Evolutionary conservation across 768 basidiomycete genomes (phyloP), one percentile per base, ranked within the genome.

Genomic region (Pluteus cervinus): DNA sequence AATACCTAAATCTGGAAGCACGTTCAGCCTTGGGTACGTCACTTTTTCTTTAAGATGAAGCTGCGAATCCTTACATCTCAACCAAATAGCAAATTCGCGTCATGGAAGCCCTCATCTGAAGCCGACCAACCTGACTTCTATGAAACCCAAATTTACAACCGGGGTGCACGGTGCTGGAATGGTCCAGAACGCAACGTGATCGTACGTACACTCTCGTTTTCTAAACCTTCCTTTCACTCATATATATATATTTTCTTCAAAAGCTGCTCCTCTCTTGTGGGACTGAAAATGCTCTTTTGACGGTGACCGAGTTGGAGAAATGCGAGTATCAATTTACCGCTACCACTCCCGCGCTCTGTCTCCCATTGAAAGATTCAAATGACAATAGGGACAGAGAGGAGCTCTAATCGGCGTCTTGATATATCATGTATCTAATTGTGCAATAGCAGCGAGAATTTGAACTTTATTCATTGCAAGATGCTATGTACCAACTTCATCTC

Each of bases 131-230:
- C 71, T 3, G 82, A 75, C 23, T 96, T 81, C 60, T 96, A 97
- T 58, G 61, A 72, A 31, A 81, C 76, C 50, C 91, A 94, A 51
- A 58, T 75, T 10, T 99, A 98, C 64, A 78, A 79, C 24, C 68
- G 73, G 36, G 96, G 94, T 26, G 71, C 90, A 4, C 79, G 81
- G 52, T 98, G 94, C 66, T 96, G 93, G 94, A 96, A 96, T 51
- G 94, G 96, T 1, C 96, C 96, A 3, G 75, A 86, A 45, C 78
- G 94, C 21, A 90, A 76, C 43, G 84, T 90, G 22, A 71, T 77
- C 54, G 90, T 88, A 57, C 34, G 73, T 60, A 12, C 33, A 36
- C 4, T 12, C 42, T 37, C 21, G 21, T 17, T 14, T 31, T 29
- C 25, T 10, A 8, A n/a, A 7, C 24, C 14, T 33, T 24, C 25